These are phyloP conservation scores for Lactifluus volemus DNA, from an alignment of 768 basidiomycete species.

Conservation along the genomic window DNA sequence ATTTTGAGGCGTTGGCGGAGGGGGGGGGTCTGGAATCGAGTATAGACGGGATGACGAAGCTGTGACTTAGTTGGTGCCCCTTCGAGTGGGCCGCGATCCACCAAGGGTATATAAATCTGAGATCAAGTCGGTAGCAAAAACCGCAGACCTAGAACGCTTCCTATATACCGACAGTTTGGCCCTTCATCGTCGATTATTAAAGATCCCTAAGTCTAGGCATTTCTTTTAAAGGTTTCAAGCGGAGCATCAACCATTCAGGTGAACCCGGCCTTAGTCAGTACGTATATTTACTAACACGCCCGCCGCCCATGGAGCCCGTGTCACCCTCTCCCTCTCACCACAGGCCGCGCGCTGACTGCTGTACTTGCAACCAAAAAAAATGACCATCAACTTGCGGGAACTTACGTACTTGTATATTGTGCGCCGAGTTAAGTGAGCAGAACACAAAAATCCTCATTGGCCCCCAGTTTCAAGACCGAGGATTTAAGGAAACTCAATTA, in stretches of 20 bases:
- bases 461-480: too few species aligned
- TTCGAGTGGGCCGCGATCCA: neutral
- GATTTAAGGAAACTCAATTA: too few species aligned
- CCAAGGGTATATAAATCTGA: conserved; percentile 6
- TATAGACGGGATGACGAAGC: neutral
- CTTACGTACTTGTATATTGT: too few species aligned
- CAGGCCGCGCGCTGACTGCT: too few species aligned
- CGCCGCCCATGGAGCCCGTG: too few species aligned
- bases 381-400: too few species aligned
- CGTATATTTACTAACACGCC: too few species aligned
- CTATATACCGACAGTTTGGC: conserved; percentile 4
- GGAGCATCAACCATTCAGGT: neutral
- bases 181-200: neutral
- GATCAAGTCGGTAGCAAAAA: neutral
- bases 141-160: conserved; percentile 6
- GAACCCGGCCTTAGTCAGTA: neutral
- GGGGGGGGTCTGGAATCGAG: conserved; percentile 5
- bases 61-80: neutral
- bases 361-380: too few species aligned
- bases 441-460: too few species aligned
- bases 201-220: neutral
- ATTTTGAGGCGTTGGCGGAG: neutral
- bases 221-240: neutral
- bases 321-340: too few species aligned
- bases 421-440: too few species aligned